A percentile compares a stretch with the other conserved stretches of the same genome.
Conservation (phyloP, 441 rosid genomes). For the Euphorbia celastroides region DNA sequence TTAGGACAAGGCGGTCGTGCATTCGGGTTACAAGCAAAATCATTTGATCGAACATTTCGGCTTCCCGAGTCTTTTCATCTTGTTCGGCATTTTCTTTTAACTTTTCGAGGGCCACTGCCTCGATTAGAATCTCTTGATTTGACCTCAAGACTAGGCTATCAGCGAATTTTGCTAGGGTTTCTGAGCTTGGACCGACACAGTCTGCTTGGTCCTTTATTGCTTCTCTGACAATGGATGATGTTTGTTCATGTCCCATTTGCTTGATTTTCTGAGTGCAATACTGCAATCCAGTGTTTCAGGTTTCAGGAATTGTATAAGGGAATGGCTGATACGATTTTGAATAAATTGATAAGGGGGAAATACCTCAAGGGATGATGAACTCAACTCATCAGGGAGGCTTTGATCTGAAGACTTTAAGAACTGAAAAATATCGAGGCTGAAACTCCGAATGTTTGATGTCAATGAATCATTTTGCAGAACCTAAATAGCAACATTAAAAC, state of each 20-base stretch:
- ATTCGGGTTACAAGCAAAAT: constrained; percentile 52
- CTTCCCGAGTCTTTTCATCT: constrained; percentile 52
- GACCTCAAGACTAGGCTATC: constrained; percentile 66
- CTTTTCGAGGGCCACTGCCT: constrained; percentile 78
- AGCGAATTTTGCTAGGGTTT: constrained; percentile 55
- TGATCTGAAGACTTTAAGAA: constrained; percentile 51
- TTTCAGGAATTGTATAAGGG: constrained; percentile 12
- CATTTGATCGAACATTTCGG: constrained; percentile 56
- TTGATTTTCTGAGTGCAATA: constrained; percentile 55
- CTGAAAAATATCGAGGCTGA: constrained; percentile 52
- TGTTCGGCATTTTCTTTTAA: constrained; percentile 79
- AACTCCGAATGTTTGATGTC: constrained; percentile 47
- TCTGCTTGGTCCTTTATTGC: constrained; percentile 51
- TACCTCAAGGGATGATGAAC: constrained; percentile 80
- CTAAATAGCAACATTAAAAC: constrained; percentile 33
- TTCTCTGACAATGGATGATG: constrained; percentile 43
- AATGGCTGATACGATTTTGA: constrained; percentile 1
- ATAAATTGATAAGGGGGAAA: constrained; percentile 4
- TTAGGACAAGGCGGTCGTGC: constrained; percentile 59
- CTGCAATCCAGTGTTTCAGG: constrained; percentile 41
- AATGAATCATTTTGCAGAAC: constrained; percentile 65
- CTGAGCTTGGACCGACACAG: constrained; percentile 49
- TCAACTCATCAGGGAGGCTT: constrained; percentile 52
- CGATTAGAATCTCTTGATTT: constrained; percentile 85
- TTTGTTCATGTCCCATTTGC: constrained; percentile 49